phyloP scores from a whole-genome alignment of 805 yeast genomes.

The Zygosaccharomyces bisporus region DNA sequence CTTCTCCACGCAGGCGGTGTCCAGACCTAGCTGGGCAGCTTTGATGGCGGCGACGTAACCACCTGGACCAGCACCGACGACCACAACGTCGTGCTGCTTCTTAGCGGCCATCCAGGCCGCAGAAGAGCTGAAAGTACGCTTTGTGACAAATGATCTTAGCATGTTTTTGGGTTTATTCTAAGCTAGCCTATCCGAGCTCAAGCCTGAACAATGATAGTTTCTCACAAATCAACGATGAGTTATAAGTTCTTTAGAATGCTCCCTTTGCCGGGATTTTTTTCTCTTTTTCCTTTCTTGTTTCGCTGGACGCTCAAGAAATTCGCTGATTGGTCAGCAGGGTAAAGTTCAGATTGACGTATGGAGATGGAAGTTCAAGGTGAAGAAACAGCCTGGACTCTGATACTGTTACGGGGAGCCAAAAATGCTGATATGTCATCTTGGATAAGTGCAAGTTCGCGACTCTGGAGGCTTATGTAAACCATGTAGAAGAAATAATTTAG shows the following conservation, averaged over 20 bases:
- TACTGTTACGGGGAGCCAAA: too few species aligned
- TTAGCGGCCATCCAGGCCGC: constrained; percentile 22
- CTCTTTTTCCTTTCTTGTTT: constrained; percentile 5
- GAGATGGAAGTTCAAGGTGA: neutral
- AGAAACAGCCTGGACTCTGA: neutral
- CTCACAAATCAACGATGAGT: neutral
- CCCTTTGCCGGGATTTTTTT: constrained; percentile 3
- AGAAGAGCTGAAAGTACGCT: constrained; percentile 17
- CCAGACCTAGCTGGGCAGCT: constrained; percentile 92
- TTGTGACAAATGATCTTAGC: constrained; percentile 19
- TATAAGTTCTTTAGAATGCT: neutral
- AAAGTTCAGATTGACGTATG: neutral
- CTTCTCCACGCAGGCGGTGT: constrained; percentile 96
- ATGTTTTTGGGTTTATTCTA: constrained; percentile 4
- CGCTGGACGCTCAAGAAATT: constrained; percentile 2
- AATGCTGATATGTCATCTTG: too few species aligned
- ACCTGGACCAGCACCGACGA: constrained; percentile 99
- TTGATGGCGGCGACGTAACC: constrained; percentile 99
- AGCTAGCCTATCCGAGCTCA: neutral
- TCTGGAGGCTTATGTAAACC: neutral
- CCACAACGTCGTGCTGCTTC: constrained; percentile 79
- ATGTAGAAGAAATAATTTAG: too few species aligned
- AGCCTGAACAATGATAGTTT: neutral
- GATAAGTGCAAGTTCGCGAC: neutral
- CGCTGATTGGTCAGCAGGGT: constrained; percentile 7